These are phyloP conservation scores for Pseudogymnoascus sp. DNA, from an alignment of 2,329 filamentous ascomycete species.

Conservation along the genomic window DNA sequence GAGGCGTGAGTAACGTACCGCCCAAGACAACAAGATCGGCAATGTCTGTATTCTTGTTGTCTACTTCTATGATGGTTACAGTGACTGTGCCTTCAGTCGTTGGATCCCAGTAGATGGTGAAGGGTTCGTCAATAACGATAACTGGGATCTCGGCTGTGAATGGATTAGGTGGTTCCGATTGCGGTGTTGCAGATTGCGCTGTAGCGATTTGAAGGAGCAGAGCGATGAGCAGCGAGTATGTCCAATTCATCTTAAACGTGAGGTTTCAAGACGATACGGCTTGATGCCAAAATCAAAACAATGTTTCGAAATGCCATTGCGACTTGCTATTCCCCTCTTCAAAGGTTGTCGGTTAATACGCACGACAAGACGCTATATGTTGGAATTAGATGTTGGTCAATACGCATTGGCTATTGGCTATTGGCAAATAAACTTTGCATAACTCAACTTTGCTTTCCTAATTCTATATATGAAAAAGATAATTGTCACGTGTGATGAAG, in stretches of 20 bases:
- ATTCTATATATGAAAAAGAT: not conserved
- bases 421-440: not conserved
- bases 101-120: not conserved
- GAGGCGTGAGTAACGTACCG: not conserved
- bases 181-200: not conserved
- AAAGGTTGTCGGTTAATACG: not conserved
- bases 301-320: not conserved
- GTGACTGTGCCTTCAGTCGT: not conserved
- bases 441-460: not conserved
- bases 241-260: not conserved
- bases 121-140: not conserved
- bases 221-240: not conserved
- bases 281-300: not conserved
- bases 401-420: not conserved
- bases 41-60: not conserved
- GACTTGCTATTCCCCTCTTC: not conserved
- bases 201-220: not conserved
- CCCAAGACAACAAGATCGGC: not conserved
- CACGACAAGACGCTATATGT: not conserved
- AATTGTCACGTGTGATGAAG: not conserved
- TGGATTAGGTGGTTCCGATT: not conserved
- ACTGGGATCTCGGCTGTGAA: not conserved
- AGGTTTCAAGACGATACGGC: not conserved
- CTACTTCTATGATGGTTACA: not conserved
- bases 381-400: not conserved